phyloP scores from a whole-genome alignment of 768 basidiomycete genomes.

The Mycena maculata region DNA sequence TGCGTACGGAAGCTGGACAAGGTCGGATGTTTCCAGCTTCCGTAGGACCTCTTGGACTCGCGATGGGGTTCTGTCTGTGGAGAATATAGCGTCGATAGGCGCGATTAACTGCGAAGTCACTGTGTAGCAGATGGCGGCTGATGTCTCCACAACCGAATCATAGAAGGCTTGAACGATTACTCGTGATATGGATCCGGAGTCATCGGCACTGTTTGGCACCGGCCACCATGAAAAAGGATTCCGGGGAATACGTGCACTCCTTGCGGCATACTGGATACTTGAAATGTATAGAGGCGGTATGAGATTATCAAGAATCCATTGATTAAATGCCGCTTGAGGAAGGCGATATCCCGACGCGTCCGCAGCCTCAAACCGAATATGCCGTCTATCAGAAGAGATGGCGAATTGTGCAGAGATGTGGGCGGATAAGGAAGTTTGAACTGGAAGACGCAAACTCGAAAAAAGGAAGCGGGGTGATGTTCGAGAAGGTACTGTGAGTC shows the following conservation, averaged over 20 bases:
- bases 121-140: constrained; percentile 25
- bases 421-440: constrained; percentile 33
- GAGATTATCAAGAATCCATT: constrained; percentile 35
- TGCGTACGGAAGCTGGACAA: constrained; percentile 8
- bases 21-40: constrained; percentile 10
- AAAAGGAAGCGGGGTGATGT: constrained; percentile 27
- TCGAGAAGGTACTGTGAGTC: not conserved
- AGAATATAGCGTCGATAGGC: constrained; percentile 29
- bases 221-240: constrained; percentile 33
- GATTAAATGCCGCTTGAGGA: constrained; percentile 36
- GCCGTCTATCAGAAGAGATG: constrained; percentile 36
- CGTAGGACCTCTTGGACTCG: constrained; percentile 15
- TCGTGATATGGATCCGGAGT: constrained; percentile 26
- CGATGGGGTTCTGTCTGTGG: constrained; percentile 5
- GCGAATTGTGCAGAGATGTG: constrained; percentile 38
- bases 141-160: constrained; percentile 8
- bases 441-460: constrained; percentile 37
- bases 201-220: constrained; percentile 1
- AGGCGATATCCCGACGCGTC: constrained; percentile 32
- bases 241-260: not conserved
- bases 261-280: constrained; percentile 18
- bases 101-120: constrained; percentile 21
- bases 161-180: constrained; percentile 32
- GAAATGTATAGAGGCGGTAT: constrained; percentile 35
- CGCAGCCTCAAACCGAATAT: constrained; percentile 37